These are phyloP conservation scores for Boletus fagicola DNA, from an alignment of 768 basidiomycete species.

Conservation along the genomic window DNA sequence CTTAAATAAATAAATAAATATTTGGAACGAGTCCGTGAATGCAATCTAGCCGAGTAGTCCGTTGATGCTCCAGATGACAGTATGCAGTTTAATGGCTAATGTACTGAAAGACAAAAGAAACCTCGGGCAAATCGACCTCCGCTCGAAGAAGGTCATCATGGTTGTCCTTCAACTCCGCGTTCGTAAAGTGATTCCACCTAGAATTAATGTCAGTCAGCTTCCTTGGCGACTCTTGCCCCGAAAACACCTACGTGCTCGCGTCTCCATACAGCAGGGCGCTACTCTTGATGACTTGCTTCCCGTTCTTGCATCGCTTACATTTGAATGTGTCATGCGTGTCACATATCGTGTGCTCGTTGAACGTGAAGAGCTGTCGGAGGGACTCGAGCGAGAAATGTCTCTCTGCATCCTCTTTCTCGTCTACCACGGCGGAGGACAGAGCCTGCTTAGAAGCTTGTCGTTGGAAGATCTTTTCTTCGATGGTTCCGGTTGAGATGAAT, in stretches of 20 bases:
- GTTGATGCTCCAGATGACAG: conserved; percentile 3
- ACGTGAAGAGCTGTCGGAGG: conserved; percentile 86
- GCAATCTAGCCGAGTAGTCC: too few relatives aligned
- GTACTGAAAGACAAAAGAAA: conserved; percentile 97
- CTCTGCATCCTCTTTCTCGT: conserved; percentile 93
- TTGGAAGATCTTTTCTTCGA: conserved; percentile 99
- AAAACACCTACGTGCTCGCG: conserved; percentile 82
- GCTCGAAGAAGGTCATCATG: conserved; percentile 95
- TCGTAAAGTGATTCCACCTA: conserved; percentile 98
- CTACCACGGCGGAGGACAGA: conserved; percentile 95
- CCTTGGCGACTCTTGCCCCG: neutral
- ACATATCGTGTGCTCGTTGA: conserved; percentile 81
- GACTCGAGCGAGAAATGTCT: conserved; percentile 92
- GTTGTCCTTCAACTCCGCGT: conserved; percentile 80
- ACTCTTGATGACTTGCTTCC: conserved; percentile 78
- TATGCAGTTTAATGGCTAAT: conserved; percentile 68
- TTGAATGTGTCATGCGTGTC: conserved; percentile 99
- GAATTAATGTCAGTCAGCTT: conserved; percentile 1
- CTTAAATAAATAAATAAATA: neutral
- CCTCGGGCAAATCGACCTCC: conserved; percentile 77
- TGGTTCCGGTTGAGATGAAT: conserved; percentile 95
- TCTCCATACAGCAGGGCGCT: conserved; percentile 92
- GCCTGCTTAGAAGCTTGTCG: conserved; percentile 95
- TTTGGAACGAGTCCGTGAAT: neutral
- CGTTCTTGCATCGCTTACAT: conserved; percentile 86